Evolutionary conservation across 1,284 basidiomycete genomes (phyloP), one percentile per base, ranked within the genome.

Genomic region (Phaffia rhodozyma): DNA sequence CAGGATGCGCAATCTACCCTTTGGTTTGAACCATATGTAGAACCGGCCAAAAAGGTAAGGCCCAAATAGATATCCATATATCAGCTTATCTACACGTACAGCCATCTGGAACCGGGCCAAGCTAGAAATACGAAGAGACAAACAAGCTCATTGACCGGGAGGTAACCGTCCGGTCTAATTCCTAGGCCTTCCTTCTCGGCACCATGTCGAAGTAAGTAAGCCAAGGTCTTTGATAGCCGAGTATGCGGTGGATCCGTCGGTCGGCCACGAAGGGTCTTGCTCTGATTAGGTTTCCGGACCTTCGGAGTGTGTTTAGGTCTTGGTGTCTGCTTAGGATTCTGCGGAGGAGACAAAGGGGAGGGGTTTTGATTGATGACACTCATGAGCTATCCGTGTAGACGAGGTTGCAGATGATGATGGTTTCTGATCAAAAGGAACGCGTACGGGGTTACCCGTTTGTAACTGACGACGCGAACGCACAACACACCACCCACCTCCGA

Each of bases 121-220:
- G 3, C 30, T 52, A 50, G 27, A 64, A 55, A 56, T 29, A 29
- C 21, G 21, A 32, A 20, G 51, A 34, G 62, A 81, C 85, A 70
- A 70, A 91, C 89, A 67, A 91, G 75, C 66, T 90, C 86, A 1
- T 77, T 73, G 0, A 92, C 84, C 66, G 80, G 79, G 0, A 91
- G 82, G 71, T 83, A 93, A 0, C 91, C 91, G 74, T 93, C 91
- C 2, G 79, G 70, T 3, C 90, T 82, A 75, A 93, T 85, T 2
- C 77, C 70, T 1, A 96, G 75, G 0, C 83, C 82, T 70, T 92
- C 86, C 60, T 84, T 83, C 68, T 83, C 79, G 0, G 89, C 88
- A 0, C 88, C 89, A 74, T 94, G 91, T 3, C 90, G 81, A 5
- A 94, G 79, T 30, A 94, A 80, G 79, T 87, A 93, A 0, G 89